Evolutionary conservation across 805 yeast genomes (phyloP).

Genomic region (Lipomyces yamanashiensis): DNA sequence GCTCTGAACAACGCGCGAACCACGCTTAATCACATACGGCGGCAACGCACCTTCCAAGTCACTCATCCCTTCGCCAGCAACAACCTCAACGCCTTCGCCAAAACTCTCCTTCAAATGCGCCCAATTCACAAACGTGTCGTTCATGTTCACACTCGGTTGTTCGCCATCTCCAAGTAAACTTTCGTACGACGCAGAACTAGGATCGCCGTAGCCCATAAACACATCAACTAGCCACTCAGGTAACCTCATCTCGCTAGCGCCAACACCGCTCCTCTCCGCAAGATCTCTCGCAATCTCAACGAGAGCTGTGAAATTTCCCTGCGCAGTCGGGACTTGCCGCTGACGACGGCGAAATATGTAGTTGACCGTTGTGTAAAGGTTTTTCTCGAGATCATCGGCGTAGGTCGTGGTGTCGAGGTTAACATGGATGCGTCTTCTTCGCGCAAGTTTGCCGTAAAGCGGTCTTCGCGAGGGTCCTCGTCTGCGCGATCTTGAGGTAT

Average conservation of each 20-base stretch:
- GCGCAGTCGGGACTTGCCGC: slow-evolving; percentile 13
- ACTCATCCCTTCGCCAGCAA: slow-evolving; percentile 18
- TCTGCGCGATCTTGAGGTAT: too few relatives aligned
- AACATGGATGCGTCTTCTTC: slow-evolving; percentile 36
- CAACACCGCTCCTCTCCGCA: background rate
- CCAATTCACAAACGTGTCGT: slow-evolving; percentile 39
- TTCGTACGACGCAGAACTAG: slow-evolving; percentile 29
- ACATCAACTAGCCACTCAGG: slow-evolving; percentile 48
- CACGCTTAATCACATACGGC: slow-evolving; percentile 26
- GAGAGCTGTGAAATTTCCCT: slow-evolving; percentile 39
- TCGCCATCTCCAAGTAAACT: slow-evolving; percentile 20
- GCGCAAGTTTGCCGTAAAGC: slow-evolving; percentile 19
- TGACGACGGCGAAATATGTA: slow-evolving; percentile 41
- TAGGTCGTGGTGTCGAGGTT: slow-evolving; percentile 38
- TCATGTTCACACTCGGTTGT: slow-evolving; percentile 36
- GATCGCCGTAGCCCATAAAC: slow-evolving; percentile 45
- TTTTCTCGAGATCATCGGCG: slow-evolving; percentile 12
- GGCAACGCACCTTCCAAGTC: slow-evolving; percentile 21
- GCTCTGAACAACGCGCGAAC: background rate
- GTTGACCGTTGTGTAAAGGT: slow-evolving; percentile 35
- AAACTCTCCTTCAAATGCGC: slow-evolving; percentile 38
- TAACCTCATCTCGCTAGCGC: slow-evolving; percentile 22
- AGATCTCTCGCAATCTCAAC: slow-evolving; percentile 30
- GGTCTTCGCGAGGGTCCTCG: slow-evolving; percentile 24
- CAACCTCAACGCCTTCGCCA: slow-evolving; percentile 23